Evolutionary conservation across 169 alveolate species (phyloP).

Genomic region (Plasmodium berghei): DNA sequence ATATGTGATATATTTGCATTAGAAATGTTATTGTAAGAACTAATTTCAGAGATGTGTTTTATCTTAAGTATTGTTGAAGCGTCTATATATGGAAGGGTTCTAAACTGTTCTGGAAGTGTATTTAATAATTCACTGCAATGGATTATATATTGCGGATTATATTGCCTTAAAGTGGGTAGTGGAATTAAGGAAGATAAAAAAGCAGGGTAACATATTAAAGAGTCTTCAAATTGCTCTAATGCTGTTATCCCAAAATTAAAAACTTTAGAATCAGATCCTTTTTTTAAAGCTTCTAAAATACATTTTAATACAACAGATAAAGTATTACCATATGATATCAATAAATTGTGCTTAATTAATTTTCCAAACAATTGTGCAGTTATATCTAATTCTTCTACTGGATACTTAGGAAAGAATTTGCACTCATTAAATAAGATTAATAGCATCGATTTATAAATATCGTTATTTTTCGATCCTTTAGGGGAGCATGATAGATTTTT

Average conservation of each 20-base stretch:
- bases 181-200: conserved; percentile 78
- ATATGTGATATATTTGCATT: conserved; percentile 18
- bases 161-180: conserved; percentile 39
- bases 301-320: conserved; percentile 82
- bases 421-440: conserved; percentile 89
- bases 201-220: conserved; percentile 84
- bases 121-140: conserved; percentile 44
- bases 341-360: conserved; percentile 82
- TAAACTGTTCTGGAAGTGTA: conserved; percentile 57
- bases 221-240: conserved; percentile 85
- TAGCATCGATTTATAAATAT: conserved; percentile 84
- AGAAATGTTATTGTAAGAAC: conserved; percentile 17
- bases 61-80: conserved; percentile 66
- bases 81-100: conserved; percentile 69
- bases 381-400: conserved; percentile 86
- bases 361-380: conserved; percentile 90
- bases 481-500: conserved; percentile 80
- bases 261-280: conserved; percentile 82
- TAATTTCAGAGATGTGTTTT: conserved; percentile 30
- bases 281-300: conserved; percentile 85
- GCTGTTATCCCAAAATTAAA: conserved; percentile 87
- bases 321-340: conserved; percentile 81
- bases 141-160: conserved; percentile 49
- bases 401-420: conserved; percentile 90
- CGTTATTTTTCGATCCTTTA: conserved; percentile 81